phyloP scores from a whole-genome alignment of 148 eudicot genomes.

The Simmondsia chinensis region DNA sequence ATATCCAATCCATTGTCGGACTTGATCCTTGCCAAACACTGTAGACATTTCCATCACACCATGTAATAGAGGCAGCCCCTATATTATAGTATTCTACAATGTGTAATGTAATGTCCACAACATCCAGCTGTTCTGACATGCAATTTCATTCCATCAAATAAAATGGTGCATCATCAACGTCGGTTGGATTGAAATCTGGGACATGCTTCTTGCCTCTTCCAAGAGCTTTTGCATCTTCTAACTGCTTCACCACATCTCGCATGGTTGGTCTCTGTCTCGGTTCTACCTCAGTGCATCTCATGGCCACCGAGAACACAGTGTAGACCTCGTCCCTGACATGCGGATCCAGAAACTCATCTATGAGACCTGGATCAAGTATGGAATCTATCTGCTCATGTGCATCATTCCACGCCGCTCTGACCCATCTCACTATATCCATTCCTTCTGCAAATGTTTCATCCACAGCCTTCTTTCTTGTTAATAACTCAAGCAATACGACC shows the following conservation, averaged over 20 bases:
- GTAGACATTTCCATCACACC: too few relatives aligned
- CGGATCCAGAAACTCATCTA: conserved; percentile 39
- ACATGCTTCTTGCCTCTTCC: conserved; percentile 16
- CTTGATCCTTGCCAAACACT: too few relatives aligned
- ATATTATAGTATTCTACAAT: too few relatives aligned
- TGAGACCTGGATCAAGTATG: conserved; percentile 34
- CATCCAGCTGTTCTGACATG: too few relatives aligned
- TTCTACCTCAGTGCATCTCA: conserved; percentile 57
- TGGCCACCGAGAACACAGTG: conserved; percentile 39
- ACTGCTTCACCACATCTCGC: conserved; percentile 66
- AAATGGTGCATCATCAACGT: too few relatives aligned
- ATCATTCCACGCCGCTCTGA: conserved; percentile 25
- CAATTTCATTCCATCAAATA: too few relatives aligned
- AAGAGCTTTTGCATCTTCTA: conserved; percentile 21
- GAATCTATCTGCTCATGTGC: conserved; percentile 23
- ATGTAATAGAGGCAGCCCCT: too few relatives aligned
- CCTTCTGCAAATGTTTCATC: conserved; percentile 37
- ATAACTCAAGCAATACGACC: conserved; percentile 54
- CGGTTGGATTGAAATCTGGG: too few relatives aligned
- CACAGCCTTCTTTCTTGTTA: conserved; percentile 43
- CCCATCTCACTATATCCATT: conserved; percentile 51
- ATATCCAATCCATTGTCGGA: too few relatives aligned
- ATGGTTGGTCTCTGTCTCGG: conserved; percentile 53
- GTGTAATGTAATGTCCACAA: too few relatives aligned
- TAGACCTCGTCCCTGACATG: conserved; percentile 37